Conservation (phyloP, 2,329 filamentous ascomycete genomes). For the Arthrobotrys sphaeroides region DNA sequence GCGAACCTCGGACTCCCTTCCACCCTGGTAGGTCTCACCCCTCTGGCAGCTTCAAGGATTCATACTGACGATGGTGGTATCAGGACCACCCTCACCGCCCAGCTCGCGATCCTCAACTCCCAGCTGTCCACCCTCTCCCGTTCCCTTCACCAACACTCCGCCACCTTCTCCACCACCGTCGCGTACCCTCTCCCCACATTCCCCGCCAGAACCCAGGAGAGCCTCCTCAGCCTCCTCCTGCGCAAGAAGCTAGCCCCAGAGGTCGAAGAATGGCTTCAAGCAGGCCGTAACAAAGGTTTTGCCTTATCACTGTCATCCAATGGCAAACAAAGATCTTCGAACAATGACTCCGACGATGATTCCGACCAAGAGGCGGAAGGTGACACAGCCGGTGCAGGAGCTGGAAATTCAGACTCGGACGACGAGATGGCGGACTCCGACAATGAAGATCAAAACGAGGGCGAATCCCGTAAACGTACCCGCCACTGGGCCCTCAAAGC, state of each 20-base stretch:
- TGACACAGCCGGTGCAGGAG: conserved; percentile 8
- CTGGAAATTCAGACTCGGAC: conserved; percentile 5
- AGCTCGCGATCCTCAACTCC: conserved; percentile 63
- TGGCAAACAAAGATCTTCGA: conserved; percentile 1
- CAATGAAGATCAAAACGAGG: conserved; percentile 4
- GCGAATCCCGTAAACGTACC: conserved; percentile 24
- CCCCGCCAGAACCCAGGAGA: conserved; percentile 64
- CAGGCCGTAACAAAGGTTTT: conserved; percentile 60
- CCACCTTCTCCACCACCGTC: conserved; percentile 66
- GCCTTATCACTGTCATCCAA: conserved; percentile 2
- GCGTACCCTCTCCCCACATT: conserved; percentile 68
- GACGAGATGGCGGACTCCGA: conserved; percentile 45
- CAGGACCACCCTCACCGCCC: conserved; percentile 6
- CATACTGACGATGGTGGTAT: not conserved
- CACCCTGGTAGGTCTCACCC: conserved; percentile 63
- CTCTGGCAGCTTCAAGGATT: not conserved
- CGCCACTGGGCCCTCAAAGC: conserved; percentile 47
- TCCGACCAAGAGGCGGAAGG: conserved; percentile 15
- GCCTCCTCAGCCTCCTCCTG: conserved; percentile 66
- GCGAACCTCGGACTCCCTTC: conserved; percentile 64
- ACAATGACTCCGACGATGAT: conserved; percentile 23
- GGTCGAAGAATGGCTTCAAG: conserved; percentile 69
- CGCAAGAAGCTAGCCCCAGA: conserved; percentile 69
- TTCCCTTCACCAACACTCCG: conserved; percentile 65
- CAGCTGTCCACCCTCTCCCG: conserved; percentile 66